Conservation (phyloP, 441 rosid species). For the Hypseocharis bilobata region DNA sequence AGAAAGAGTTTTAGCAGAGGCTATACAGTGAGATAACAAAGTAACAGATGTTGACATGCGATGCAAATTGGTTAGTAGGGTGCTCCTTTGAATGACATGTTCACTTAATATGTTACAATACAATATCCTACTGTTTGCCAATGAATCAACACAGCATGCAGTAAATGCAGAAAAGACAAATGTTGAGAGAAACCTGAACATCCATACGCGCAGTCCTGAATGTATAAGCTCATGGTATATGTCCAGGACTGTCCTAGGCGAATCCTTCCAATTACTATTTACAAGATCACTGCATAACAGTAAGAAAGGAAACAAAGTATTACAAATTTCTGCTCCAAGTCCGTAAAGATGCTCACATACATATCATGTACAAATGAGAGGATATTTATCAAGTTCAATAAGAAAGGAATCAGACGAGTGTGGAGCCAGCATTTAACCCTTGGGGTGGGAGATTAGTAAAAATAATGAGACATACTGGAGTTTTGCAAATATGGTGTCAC, state of each 20-base stretch:
- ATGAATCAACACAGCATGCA: not conserved
- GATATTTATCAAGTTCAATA: too few species aligned
- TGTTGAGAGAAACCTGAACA: constrained; percentile 57
- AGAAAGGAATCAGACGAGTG: too few species aligned
- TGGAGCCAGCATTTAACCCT: not conserved
- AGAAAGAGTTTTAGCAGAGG: not conserved
- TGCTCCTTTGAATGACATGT: too few species aligned
- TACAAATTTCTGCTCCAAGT: not conserved
- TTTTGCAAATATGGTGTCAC: not conserved
- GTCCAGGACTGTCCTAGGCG: constrained; percentile 57
- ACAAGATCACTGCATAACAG: constrained; percentile 39
- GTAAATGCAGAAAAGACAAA: not conserved
- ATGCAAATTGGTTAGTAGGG: too few species aligned
- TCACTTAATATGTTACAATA: not conserved
- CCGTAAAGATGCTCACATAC: too few species aligned
- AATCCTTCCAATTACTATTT: constrained; percentile 52
- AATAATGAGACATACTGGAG: not conserved
- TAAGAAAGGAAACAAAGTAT: constrained; percentile 8
- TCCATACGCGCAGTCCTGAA: constrained; percentile 72
- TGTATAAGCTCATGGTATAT: constrained; percentile 63
- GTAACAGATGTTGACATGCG: too few species aligned
- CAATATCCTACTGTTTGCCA: not conserved
- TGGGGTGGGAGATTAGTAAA: not conserved
- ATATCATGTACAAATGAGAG: too few species aligned
- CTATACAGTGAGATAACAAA: not conserved